phyloP scores from a whole-genome alignment of 2,329 filamentous ascomycete species.

The Botrytis pseudocinerea region DNA sequence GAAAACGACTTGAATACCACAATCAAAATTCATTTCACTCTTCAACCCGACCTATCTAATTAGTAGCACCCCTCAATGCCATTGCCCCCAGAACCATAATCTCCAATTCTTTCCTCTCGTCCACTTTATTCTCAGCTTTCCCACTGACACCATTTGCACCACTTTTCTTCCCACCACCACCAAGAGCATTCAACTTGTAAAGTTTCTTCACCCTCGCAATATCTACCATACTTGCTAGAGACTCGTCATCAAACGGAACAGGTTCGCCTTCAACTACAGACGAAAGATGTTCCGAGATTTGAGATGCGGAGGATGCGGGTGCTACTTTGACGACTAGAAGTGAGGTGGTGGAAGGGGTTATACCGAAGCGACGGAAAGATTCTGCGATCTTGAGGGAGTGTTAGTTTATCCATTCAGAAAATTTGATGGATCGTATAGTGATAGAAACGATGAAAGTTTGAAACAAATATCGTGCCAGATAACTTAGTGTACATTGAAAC shows the following conservation, averaged over 20 bases:
- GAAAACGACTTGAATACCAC: too few relatives aligned
- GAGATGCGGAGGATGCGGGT: conserved; percentile 50
- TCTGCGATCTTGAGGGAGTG: conserved; percentile 70
- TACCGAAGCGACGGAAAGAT: conserved; percentile 84
- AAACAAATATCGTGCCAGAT: background rate
- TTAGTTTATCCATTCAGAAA: background rate
- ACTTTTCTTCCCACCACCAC: conserved; percentile 34
- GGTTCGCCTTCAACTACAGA: conserved; percentile 61
- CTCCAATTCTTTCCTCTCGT: conserved; percentile 61
- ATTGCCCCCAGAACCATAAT: conserved; percentile 72
- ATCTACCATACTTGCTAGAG: conserved; percentile 62
- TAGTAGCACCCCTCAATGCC: conserved; percentile 64
- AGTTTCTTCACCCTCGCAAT: conserved; percentile 73
- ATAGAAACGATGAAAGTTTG: background rate
- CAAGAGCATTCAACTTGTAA: conserved; percentile 75
- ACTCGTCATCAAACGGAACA: conserved; percentile 61
- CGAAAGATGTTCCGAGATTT: conserved; percentile 60
- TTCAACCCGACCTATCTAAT: conserved; percentile 25
- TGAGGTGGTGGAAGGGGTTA: conserved; percentile 64
- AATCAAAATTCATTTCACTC: too few relatives aligned
- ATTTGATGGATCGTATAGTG: fast-evolving
- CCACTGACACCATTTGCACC: conserved; percentile 23
- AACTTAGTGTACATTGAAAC: background rate
- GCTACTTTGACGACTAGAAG: conserved; percentile 83
- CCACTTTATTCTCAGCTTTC: conserved; percentile 38